Evolutionary conservation across 345 rosid species (phyloP), one percentile per base, ranked within the genome.

Genomic region (Syzygium oleosum): DNA sequence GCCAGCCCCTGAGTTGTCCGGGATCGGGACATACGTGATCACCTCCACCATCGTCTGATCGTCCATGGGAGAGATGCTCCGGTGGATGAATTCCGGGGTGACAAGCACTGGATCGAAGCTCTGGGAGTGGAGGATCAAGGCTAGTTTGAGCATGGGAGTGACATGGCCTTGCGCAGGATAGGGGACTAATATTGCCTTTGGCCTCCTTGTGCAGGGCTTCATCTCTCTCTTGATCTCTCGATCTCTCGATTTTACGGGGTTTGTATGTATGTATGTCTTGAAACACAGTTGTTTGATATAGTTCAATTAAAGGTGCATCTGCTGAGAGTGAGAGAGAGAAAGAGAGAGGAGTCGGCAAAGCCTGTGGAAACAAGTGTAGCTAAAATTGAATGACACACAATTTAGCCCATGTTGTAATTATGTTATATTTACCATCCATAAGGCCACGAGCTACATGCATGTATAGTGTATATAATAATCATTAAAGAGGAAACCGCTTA

Each of bases 161-260:
- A 95, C 96, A 51, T 96, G 97, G 41, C 98, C 97, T 41, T 94
- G 99, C 14, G 98, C 96, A 59, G 99, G 98, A 87, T 93, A 96
- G 84, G 99, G 99, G 86, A 96, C 92, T 88, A 93, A 85, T 52
- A 96, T 53, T 46, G 93, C 91, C 87, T 91, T 94, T 13, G 91
- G 88, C 87, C 85, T 80, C 65, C 84, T 90, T 41, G 15, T 15
- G 31, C 65, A 27, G 29, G 29, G 31, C 65, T 59, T 59, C 65
- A 27, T 27, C 65, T 59, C 65, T 59, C 31, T 59, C 29, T 58
- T 29, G 25, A n/a, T 58, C n/a, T 56, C 61, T 56, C 59, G 46
- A 43, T 43, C 58, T 19, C 58, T 7, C 19, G 55, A 52, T 53
- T 53, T 53, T 53, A 53, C 5, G 21, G 19, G 55, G 55, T 53